These are phyloP conservation scores for Saccharomyces pastorianus DNA, from an alignment of 1,139 yeast species.

Conservation along the genomic window DNA sequence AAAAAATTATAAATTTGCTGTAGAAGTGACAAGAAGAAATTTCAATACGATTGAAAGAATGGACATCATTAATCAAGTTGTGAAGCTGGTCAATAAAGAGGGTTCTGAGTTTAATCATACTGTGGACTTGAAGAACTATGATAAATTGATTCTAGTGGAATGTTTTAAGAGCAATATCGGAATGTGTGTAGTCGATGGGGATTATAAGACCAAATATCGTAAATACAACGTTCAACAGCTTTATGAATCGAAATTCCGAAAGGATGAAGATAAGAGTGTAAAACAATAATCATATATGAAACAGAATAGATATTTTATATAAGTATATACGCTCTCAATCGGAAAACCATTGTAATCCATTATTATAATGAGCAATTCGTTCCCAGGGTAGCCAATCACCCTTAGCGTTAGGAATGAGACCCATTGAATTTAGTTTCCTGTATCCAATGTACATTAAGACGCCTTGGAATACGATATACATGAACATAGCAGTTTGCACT, in stretches of 20 bases:
- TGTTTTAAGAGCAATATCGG: conserved; percentile 81
- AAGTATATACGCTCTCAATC: conserved; percentile 7
- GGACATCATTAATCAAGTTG: conserved; percentile 62
- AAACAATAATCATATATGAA: neutral
- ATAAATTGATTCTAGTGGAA: conserved; percentile 72
- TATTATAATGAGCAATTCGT: conserved; percentile 30
- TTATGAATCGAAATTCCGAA: conserved; percentile 39
- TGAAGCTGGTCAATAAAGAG: conserved; percentile 55
- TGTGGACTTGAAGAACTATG: conserved; percentile 76
- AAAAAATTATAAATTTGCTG: conserved; percentile 59
- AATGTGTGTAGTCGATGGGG: conserved; percentile 67
- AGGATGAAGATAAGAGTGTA: conserved; percentile 9
- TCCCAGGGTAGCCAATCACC: conserved; percentile 96
- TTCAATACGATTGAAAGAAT: conserved; percentile 64
- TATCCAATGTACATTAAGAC: conserved; percentile 67
- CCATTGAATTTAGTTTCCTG: conserved; percentile 83
- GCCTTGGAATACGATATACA: conserved; percentile 53
- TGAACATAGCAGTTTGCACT: conserved; percentile 40
- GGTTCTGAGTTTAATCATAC: conserved; percentile 52
- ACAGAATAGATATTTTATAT: neutral
- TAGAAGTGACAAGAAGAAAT: conserved; percentile 70
- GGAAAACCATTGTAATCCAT: conserved; percentile 15
- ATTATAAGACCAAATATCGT: conserved; percentile 39
- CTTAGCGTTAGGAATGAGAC: conserved; percentile 74
- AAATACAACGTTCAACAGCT: conserved; percentile 56